Percentiles rank a stretch among this genome's conserved stretches.
Conservation (phyloP, 805 yeast genomes). For the Spathaspora arborariae region DNA sequence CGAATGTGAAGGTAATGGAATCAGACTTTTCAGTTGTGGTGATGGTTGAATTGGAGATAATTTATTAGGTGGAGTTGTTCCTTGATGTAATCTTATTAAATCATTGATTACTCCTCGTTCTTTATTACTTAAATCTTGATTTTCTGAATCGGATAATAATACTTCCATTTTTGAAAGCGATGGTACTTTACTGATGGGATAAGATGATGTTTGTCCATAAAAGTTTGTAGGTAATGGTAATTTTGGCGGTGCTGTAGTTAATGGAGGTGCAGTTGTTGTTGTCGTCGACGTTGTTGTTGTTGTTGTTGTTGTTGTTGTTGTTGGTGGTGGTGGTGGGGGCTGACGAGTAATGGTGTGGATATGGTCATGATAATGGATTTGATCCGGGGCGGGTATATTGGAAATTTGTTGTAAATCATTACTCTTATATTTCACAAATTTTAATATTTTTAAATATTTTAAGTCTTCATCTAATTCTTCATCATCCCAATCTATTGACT, state of each 20-base stretch:
- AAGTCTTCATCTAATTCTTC: conserved; percentile 46
- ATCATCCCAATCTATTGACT: conserved; percentile 45
- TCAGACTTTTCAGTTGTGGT: background rate
- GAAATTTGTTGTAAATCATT: conserved; percentile 9
- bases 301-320: too few relatives aligned
- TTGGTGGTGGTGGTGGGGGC: conserved; percentile 1
- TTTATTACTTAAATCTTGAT: conserved; percentile 23
- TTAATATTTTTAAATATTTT: conserved; percentile 39
- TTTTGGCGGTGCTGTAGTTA: too few relatives aligned
- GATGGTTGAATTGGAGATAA: background rate
- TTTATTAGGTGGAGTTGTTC: background rate
- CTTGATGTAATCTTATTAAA: conserved; percentile 17
- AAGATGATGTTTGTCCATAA: background rate
- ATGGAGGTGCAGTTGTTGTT: too few relatives aligned
- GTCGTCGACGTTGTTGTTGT: too few relatives aligned
- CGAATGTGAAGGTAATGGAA: background rate
- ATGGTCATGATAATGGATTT: conserved; percentile 8
- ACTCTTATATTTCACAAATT: conserved; percentile 38
- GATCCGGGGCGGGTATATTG: background rate
- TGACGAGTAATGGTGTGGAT: background rate
- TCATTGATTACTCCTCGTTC: conserved; percentile 30
- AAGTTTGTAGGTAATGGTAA: background rate
- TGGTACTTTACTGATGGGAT: conserved; percentile 9
- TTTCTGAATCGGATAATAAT: background rate
- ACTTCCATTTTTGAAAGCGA: conserved; percentile 19